Base-by-base conservation (phyloP, 1,284 basidiomycete genomes). In the Sporisorium graminicola region DNA sequence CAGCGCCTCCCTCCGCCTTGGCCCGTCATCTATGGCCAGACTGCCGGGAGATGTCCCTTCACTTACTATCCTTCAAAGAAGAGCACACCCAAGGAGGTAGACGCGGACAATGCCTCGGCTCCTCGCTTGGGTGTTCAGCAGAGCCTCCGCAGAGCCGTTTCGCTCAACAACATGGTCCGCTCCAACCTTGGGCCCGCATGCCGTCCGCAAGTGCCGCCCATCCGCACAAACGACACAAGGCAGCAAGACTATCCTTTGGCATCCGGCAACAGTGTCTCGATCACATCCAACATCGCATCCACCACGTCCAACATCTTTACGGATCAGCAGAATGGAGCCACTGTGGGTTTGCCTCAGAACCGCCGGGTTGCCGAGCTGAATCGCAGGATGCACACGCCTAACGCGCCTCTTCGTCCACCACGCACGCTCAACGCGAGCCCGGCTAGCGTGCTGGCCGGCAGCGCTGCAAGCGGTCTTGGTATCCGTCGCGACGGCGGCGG, bases 201-300 rank as follows among this genome's bases (percentile, higher is more conserved):
- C 57, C 58, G 65, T 22, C 62, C 62, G 6, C 59, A 63, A 14
- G 29, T 55, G 5, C 51, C 59, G 27, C 64, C 55, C 20, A 65
- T 64, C 18, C 52, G 64, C 51, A 61, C 61, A 18, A 61, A 56
- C 40, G 74, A 61, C 27, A 58, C 58, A 43, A 55, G 58, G 46
- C 64, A 62, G 33, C 68, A 74, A 20, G 77, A 79, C 10, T 76
- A 81, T 20, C 82, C 77, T 14, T 68, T 85, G 71, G 84, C 82
- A 1, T 84, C 82, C 8, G 84, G 83, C 18, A 99, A 99, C 87
- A 96, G 94, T 77, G 93, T 98, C 54, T 89, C 91, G 46, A 91
- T 98, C 82, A 95, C 96, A 2, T 95, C 94, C 13, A 93, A 92
- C 49, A 91, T 92, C 51, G 93, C 91, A 3, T 92, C 93, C 9